Conservation (phyloP, 805 yeast genomes). For the Jamesozyma hellenica region DNA sequence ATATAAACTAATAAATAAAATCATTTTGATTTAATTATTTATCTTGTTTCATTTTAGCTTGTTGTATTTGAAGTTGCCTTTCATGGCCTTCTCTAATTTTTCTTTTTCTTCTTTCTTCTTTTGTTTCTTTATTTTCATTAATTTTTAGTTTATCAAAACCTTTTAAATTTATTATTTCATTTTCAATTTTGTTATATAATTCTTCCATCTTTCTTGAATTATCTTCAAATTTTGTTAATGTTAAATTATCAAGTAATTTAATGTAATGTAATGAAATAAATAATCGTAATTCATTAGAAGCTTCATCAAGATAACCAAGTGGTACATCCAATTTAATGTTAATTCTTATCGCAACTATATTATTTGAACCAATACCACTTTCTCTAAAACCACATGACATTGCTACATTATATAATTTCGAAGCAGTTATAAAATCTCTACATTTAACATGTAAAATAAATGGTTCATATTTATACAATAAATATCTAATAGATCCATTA, state of each 20-base stretch:
- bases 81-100: slow-evolving; percentile 40
- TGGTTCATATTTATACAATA: slow-evolving; percentile 76
- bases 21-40: too few species aligned
- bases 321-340: slow-evolving; percentile 64
- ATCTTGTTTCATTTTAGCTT: not conserved
- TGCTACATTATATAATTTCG: slow-evolving; percentile 54
- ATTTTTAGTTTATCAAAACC: not conserved
- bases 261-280: slow-evolving; percentile 48
- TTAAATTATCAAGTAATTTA: slow-evolving; percentile 40
- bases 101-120: slow-evolving; percentile 47
- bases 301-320: slow-evolving; percentile 43
- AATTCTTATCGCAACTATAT: slow-evolving; percentile 67
- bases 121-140: slow-evolving; percentile 33
- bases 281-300: slow-evolving; percentile 25
- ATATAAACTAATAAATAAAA: too few species aligned
- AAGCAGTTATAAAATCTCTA: slow-evolving; percentile 48
- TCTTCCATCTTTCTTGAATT: slow-evolving; percentile 48
- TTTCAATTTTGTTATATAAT: slow-evolving; percentile 35
- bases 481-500: slow-evolving; percentile 33
- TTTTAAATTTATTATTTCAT: slow-evolving; percentile 18
- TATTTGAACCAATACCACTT: slow-evolving; percentile 73
- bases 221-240: slow-evolving; percentile 56
- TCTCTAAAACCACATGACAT: slow-evolving; percentile 84
- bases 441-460: slow-evolving; percentile 78
- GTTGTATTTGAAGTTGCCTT: slow-evolving; percentile 15